Base-by-base conservation (phyloP, 1,284 basidiomycete species). In the Cutaneotrichosporon spelunceum region DNA sequence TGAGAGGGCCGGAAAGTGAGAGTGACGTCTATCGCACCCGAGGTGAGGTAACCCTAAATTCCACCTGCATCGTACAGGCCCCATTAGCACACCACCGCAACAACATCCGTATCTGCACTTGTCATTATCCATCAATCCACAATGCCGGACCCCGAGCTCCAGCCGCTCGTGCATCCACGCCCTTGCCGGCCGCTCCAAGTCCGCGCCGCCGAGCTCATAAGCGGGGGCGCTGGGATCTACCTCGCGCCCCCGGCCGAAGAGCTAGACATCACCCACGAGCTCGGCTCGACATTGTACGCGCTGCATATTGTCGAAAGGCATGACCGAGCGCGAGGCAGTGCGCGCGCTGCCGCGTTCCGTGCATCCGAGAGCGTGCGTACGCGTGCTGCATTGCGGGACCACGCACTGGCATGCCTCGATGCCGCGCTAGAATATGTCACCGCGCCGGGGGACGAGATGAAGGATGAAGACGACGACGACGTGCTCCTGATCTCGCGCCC, bases 241-340 rank as follows among this genome's bases (percentile, higher is more conserved):
- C 39, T 52, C 4, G n/a, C 29, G 14, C 56, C 16, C 19, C 33
- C 42, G 6, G 24, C n/a, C 55, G 30, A 56, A 10, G 53, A 56
- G 14, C 23, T 59, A 6, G 65, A 66, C 59, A 21, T 66, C 10
- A 66, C 65, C 27, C 61, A 66, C 50, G 65, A 66, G 57, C 49
- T 66, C 33, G 65, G 59, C 3, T 56, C 53, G 34, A 50, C 53
- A 16, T 47, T 66, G 34, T 66, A 66, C 39, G 65, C 65, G 33
- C 59, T 66, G 36, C 65, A 66, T 59, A 57, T 66, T 47, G 65
- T 66, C 30, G 65, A 66, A 50, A 59, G 65, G 33, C 65, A 66
- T 49, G 65, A 66, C 57, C 53, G 54, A 8, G 57, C 57, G 10
- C 61, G 65, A 2, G 65, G 65, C 1, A 57, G 54, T 3, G 65